Percentiles rank a stretch among this genome's conserved stretches.
Conservation (phyloP, 2,329 filamentous ascomycete genomes). For the Colletotrichum simmondsii region DNA sequence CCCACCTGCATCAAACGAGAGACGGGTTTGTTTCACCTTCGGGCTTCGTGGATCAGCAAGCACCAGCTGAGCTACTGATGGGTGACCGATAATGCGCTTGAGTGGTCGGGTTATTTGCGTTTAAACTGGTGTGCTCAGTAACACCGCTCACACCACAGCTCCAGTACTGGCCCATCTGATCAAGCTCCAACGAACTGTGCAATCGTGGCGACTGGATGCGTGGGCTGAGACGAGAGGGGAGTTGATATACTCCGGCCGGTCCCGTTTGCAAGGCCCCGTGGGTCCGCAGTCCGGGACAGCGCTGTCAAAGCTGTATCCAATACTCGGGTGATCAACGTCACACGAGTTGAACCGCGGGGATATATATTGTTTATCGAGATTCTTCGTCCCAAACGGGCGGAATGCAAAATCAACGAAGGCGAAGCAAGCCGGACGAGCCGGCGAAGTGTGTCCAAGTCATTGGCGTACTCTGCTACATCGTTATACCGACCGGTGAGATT, state of each 20-base stretch:
- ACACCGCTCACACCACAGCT: background rate
- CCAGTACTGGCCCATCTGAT: background rate
- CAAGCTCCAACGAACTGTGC: conserved; percentile 15
- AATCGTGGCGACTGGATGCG: conserved; percentile 19
- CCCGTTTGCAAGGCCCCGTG: background rate
- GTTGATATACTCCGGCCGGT: background rate
- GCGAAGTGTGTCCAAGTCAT: background rate
- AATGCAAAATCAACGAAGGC: background rate
- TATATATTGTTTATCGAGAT: background rate
- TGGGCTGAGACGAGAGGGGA: background rate
- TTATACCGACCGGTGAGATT: background rate
- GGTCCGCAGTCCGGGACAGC: background rate
- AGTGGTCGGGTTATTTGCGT: background rate
- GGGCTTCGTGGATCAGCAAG: conserved; percentile 9
- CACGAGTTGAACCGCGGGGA: conserved; percentile 4
- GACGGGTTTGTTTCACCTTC: conserved; percentile 25
- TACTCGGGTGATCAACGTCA: background rate
- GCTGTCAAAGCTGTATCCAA: background rate
- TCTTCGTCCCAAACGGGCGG: background rate
- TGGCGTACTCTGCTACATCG: background rate
- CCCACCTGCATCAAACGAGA: conserved; percentile 17
- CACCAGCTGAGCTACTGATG: conserved; percentile 13
- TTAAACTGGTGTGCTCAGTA: conserved; percentile 6
- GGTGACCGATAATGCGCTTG: conserved; percentile 4
- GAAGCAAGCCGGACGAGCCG: background rate